Percentiles rank a stretch among this genome's conserved stretches.
Conservation (phyloP, 306 rosid genomes). For the Clitoria ternatea region DNA sequence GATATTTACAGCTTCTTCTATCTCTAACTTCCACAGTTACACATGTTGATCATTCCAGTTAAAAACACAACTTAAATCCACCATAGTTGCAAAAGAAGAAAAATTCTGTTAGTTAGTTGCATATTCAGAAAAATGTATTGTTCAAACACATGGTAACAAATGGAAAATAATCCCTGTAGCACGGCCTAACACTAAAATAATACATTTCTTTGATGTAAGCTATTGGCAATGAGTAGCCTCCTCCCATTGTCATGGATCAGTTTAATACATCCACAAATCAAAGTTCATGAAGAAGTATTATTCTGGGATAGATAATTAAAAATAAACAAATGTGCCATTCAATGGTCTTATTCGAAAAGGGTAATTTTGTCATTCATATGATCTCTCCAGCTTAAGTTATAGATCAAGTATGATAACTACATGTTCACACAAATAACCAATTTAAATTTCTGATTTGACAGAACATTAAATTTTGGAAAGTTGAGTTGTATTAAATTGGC, state of each 20-base stretch:
- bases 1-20: background rate
- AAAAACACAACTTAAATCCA: constrained; percentile 8
- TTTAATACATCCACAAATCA: background rate
- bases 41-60: background rate
- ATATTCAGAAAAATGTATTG: background rate
- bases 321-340: background rate
- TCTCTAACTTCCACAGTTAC: background rate
- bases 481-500: background rate
- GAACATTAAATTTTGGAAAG: constrained; percentile 7
- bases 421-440: background rate
- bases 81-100: background rate
- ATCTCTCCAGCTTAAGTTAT: background rate
- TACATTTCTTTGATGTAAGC: background rate
- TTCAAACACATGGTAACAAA: background rate
- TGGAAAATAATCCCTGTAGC: background rate
- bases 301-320: background rate
- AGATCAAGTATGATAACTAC: constrained; percentile 19
- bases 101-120: background rate
- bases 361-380: background rate
- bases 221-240: background rate
- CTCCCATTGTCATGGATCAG: background rate
- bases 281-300: background rate
- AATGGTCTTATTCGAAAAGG: background rate
- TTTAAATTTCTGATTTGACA: constrained; percentile 8
- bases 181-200: constrained; percentile 4